Evolutionary conservation across 495 filamentous ascomycete species (phyloP).

Genomic region (Podospora bellae-mahoneyi): DNA sequence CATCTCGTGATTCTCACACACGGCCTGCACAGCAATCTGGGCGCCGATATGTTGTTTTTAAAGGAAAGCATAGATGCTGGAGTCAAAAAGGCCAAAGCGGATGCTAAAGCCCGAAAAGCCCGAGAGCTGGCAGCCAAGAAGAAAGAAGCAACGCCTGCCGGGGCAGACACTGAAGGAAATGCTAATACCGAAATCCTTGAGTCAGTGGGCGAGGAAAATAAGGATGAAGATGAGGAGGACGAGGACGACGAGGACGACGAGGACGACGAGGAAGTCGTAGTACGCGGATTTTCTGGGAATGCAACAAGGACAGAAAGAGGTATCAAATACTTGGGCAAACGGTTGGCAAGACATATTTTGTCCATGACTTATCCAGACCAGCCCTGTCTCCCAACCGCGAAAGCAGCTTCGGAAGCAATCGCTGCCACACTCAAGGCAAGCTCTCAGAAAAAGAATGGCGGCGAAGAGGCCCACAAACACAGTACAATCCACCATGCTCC

Average conservation of each 20-base stretch:
- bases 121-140: conserved; percentile 35
- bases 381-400: conserved; percentile 69
- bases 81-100: conserved; percentile 62
- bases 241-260: conserved; percentile 74
- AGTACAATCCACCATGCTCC: conserved; percentile 50
- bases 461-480: conserved; percentile 45
- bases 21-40: conserved; percentile 94
- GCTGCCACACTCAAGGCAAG: conserved; percentile 33
- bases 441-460: conserved; percentile 26
- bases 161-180: conserved; percentile 40
- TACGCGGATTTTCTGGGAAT: conserved; percentile 88
- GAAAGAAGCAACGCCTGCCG: conserved; percentile 44
- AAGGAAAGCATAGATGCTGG: conserved; percentile 95
- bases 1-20: conserved; percentile 93
- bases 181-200: background rate
- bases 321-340: conserved; percentile 94
- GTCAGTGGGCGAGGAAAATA: conserved; percentile 13
- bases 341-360: conserved; percentile 86
- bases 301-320: conserved; percentile 85
- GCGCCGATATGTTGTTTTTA: conserved; percentile 92
- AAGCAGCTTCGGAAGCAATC: conserved; percentile 44
- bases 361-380: conserved; percentile 90
- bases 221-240: conserved; percentile 40
- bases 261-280: conserved; percentile 86
- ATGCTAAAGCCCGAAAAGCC: conserved; percentile 55